Evolutionary conservation across 495 filamentous ascomycete species (phyloP).

Genomic region (Penicillium cosmopolitanum): DNA sequence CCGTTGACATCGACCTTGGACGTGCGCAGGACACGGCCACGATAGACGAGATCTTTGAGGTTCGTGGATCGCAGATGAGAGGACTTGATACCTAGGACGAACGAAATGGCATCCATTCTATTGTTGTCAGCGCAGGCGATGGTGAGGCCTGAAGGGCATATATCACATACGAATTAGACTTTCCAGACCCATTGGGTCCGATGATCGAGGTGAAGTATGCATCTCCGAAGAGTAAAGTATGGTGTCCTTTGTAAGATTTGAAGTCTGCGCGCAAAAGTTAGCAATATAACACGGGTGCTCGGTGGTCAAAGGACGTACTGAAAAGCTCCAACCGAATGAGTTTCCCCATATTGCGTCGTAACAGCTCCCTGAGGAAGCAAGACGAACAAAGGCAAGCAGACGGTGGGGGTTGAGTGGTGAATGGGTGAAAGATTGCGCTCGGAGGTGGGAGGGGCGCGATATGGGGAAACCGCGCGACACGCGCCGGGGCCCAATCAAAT

Average conservation of each 20-base stretch:
- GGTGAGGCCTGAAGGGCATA: neutral
- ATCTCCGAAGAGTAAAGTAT: constrained; percentile 92
- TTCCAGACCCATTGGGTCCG: constrained; percentile 98
- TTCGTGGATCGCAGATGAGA: constrained; percentile 95
- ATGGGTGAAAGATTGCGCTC: constrained; percentile 11
- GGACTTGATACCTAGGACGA: constrained; percentile 97
- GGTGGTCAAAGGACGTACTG: constrained; percentile 62
- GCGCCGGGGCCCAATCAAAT: constrained; percentile 20
- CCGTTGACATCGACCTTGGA: constrained; percentile 92
- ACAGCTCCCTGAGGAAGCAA: constrained; percentile 38
- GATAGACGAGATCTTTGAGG: constrained; percentile 92
- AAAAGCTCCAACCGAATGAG: constrained; percentile 92
- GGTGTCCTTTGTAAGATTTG: constrained; percentile 98
- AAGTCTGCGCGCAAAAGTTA: constrained; percentile 69
- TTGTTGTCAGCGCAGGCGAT: constrained; percentile 25
- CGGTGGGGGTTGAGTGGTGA: constrained; percentile 10
- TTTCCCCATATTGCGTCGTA: constrained; percentile 70
- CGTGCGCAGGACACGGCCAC: constrained; percentile 88
- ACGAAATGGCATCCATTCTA: constrained; percentile 99
- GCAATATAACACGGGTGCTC: constrained; percentile 14
- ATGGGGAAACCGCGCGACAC: constrained; percentile 22
- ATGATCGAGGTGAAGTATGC: constrained; percentile 99
- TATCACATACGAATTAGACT: constrained; percentile 93
- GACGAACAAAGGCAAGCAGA: constrained; percentile 19
- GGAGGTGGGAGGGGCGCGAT: constrained; percentile 33